Evolutionary conservation across 768 basidiomycete species (phyloP), one percentile per base, ranked within the genome.

Genomic region (Piloderma croceum): DNA sequence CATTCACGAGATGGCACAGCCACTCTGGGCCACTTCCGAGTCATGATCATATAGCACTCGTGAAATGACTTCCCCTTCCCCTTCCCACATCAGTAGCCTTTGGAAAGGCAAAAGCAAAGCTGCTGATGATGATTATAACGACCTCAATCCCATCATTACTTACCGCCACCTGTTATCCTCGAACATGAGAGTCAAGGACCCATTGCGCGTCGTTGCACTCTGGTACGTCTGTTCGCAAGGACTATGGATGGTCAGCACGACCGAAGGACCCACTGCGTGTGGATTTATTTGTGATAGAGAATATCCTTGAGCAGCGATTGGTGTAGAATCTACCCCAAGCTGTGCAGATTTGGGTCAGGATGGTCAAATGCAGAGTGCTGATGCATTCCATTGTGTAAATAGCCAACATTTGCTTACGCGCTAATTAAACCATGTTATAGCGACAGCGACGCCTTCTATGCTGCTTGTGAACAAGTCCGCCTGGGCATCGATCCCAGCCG

Each of bases 391-490:
- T 58, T 70, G 29, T 31, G 10, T 31, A 31, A 31, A 31, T 10
- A 31, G 29, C 29, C 15, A 10, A 10, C 15, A 31, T 31, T 31
- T 17, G 10, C 29, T 31, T n/a, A n/a, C 29, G 10, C 29, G 10
- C 15, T 10, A 10, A 31, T 31, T 31, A 31, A 15, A 10, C 15
- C 15, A 10, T 31, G 10, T 10, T 10, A 10, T 31, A 31, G 64
- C 44, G 70, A 79, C 51, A 74, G 84, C 76, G 67, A 65, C 53
- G 70, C 64, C 37, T 71, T 63, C 49, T 69, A 62, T 42, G 76
- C 74, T 10, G 81, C 85, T 6, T 93, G 88, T 64, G 93, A 96
- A 61, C 85, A 83, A 64, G 74, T 88, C 39, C 71, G 91, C 21
- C 74, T 94, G 0, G 77, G 76, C 1, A 65, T 88, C 33, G 69